These are phyloP conservation scores for Alternaria triticimaculans DNA, from an alignment of 2,329 filamentous ascomycete species.

Conservation along the genomic window DNA sequence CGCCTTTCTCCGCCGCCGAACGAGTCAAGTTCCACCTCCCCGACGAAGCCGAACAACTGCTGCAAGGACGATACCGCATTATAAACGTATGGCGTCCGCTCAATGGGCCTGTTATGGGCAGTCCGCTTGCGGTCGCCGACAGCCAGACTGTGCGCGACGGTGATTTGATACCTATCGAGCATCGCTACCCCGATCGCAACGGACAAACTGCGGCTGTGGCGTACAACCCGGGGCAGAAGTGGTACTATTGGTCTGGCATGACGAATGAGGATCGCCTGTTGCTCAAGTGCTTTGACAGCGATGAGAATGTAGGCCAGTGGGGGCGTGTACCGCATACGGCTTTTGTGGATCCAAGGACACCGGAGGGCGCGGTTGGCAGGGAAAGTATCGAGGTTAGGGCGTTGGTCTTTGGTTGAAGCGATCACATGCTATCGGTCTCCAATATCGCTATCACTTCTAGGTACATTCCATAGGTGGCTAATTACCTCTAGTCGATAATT, in stretches of 20 bases:
- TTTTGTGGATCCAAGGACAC: constrained; percentile 77
- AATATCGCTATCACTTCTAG: neutral
- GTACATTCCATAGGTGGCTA: too few relatives aligned
- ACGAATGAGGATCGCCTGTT: constrained; percentile 73
- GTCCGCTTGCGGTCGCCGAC: constrained; percentile 65
- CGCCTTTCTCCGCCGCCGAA: constrained; percentile 66
- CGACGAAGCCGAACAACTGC: constrained; percentile 70
- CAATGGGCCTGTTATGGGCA: constrained; percentile 63
- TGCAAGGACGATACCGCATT: constrained; percentile 76
- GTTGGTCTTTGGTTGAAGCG: constrained; percentile 72
- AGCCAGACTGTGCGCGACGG: constrained; percentile 61
- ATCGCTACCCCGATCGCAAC: constrained; percentile 72
- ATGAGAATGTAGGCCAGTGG: constrained; percentile 51
- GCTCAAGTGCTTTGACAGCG: constrained; percentile 79
- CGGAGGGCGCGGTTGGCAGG: constrained; percentile 70
- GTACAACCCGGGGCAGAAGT: constrained; percentile 68
- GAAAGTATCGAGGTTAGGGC: constrained; percentile 92
- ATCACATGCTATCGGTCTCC: too few relatives aligned
- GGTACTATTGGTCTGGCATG: constrained; percentile 85
- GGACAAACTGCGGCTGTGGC: constrained; percentile 77
- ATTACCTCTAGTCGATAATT: too few relatives aligned
- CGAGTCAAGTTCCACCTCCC: constrained; percentile 73
- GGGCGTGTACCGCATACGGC: constrained; percentile 58
- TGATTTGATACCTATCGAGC: constrained; percentile 75
- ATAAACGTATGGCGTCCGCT: constrained; percentile 84